Base-by-base conservation (phyloP, 495 filamentous ascomycete species). In the Lasiosphaeriaceae sp. region DNA sequence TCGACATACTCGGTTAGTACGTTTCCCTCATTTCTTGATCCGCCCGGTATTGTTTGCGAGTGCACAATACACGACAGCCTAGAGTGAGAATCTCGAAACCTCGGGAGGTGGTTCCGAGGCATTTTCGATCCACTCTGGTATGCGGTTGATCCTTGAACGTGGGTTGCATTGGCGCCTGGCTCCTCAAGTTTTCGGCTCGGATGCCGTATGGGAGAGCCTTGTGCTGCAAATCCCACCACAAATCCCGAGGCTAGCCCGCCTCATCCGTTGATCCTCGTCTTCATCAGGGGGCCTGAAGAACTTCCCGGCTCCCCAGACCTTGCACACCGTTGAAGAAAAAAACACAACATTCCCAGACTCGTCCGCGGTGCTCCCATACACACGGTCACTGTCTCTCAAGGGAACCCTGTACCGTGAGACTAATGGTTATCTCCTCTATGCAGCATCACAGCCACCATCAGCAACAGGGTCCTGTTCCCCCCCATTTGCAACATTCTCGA, bases 371-470 rank as follows among this genome's bases (percentile, higher is more conserved):
- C 63, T 63, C 48, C 60, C 50, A 19, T 35, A 65, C 60, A 59
- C 60, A 62, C 65, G 59, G 52, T 64, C 64, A 66, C 70, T 59
- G 59, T 67, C 65, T 67, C 60, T 50, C 66, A 43, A 68, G 58
- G 59, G 59, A 67, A 69, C 64, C 62, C 66, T 64, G 55, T 65
- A 55, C 55, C 49, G 52, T 59, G 52, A 69, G 63, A 74, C 77
- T 79, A 77, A 79, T 76, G 72, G 72, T 76, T 71, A 64, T 77
- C 63, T 74, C 72, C 73, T 76, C 71, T 71, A 78, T 79, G 74
- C 82, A 84, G 74, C 82, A 84, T 70, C 81, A 82, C 68, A 75
- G 79, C 66, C 81, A 83, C 65, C 81, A 83, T 62, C 71, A 77
- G 57, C 81, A 78, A 65, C 77, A 80, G 72, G 79, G 78, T 74